Base-by-base conservation (phyloP, 495 filamentous ascomycete genomes). In the Cryomyces antarcticus region DNA sequence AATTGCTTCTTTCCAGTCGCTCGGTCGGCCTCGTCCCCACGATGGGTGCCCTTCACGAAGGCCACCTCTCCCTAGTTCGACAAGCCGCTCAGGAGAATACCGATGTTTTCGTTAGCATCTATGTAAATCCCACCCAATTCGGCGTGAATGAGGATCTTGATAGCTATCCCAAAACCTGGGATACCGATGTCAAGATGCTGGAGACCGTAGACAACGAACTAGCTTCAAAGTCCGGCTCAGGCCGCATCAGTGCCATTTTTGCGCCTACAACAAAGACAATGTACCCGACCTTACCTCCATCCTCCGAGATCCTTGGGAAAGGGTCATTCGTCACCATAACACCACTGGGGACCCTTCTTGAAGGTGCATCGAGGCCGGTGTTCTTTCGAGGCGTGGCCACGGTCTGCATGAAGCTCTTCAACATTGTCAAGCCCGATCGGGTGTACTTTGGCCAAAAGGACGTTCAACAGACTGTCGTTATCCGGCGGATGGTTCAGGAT, bases 371-470 rank as follows among this genome's bases (percentile, higher is more conserved):
- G 6, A 65, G 89, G n/a, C 89, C 89, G 4, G 87, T 92, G 10
- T 97, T 97, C 61, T 96, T 97, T 58, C 66, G 92, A 24, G 89
- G 89, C 5, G 89, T 97, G 27, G 88, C 89, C 28, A 96, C 92
- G 7, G 80, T 97, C 7, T 93, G 85, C 62, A 88, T 85, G 78
- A 97, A 97, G 67, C 63, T 97, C 24, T 89, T 97, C 62, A 96
- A 95, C 54, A 82, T 88, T 39, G 78, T 85, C 34, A 69, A 75
- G 49, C 84, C 89, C 3, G 82, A 93, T 36, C 72, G 73, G 37
- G 92, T 86, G 1, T 99, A 94, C 56, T 95, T 99, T 60, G 89
- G 89, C 1, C 92, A 96, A 62, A 96, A 99, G 63, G 89, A 99
- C 52, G 73, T 95, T 12, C 89, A 99, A 61, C 89, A 99, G 62